Percentiles rank a stretch among this genome's conserved stretches.
Conservation (phyloP, 1,284 basidiomycete species). For the Porogramme epimiltina region DNA sequence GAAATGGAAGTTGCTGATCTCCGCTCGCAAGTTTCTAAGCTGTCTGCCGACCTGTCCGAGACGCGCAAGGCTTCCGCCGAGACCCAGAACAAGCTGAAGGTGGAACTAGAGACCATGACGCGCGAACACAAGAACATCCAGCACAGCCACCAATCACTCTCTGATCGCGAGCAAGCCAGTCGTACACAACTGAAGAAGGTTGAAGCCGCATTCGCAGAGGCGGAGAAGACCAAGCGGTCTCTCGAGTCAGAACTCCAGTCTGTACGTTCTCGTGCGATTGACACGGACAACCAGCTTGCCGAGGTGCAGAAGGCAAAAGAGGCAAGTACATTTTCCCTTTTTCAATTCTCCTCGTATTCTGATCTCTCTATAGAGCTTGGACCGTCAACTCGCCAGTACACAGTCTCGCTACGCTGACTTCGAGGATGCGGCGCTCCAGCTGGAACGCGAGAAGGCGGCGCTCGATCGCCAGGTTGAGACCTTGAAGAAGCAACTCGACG, state of each 20-base stretch:
- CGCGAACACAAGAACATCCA: constrained; percentile 61
- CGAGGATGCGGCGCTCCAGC: constrained; percentile 84
- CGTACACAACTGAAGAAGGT: constrained; percentile 56
- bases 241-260: constrained; percentile 78
- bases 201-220: constrained; percentile 56
- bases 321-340: constrained; percentile 43
- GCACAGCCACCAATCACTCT: constrained; percentile 64
- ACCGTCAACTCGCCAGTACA: constrained; percentile 74
- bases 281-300: constrained; percentile 68
- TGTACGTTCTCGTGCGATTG: constrained; percentile 72
- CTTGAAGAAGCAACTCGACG: constrained; percentile 67
- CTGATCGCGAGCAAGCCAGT: constrained; percentile 54
- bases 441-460: constrained; percentile 80
- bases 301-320: constrained; percentile 70
- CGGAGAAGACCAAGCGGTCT: constrained; percentile 72
- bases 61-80: constrained; percentile 60
- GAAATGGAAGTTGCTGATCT: constrained; percentile 82
- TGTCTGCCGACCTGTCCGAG: constrained; percentile 65
- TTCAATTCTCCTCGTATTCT: background rate
- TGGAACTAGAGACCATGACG: constrained; percentile 62
- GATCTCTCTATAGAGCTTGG: constrained; percentile 54
- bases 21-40: constrained; percentile 63
- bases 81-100: constrained; percentile 66
- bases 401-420: constrained; percentile 82
- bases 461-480: constrained; percentile 75